Conservation (phyloP, 352 stramenopile genomes). For the Globisporangium takayamanum region DNA sequence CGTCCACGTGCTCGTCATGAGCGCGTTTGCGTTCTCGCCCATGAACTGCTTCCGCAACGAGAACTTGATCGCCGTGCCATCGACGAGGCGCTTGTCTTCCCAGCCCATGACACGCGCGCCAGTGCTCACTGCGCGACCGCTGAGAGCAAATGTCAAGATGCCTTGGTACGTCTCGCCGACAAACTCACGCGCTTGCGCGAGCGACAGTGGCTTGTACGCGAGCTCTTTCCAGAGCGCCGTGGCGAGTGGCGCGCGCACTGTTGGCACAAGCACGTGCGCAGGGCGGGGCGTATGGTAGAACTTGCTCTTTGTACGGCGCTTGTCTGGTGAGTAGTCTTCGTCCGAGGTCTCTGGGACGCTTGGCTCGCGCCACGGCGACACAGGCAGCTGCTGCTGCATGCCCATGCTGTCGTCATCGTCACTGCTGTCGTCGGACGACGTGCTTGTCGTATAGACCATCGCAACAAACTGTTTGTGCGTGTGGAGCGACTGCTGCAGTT, state of each 20-base stretch:
- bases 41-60: slow-evolving; percentile 56
- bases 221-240: slow-evolving; percentile 6
- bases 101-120: slow-evolving; percentile 53
- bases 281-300: slow-evolving; percentile 31
- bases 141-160: slow-evolving; percentile 51
- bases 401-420: slow-evolving; percentile 15
- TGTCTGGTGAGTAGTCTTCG: slow-evolving; percentile 33
- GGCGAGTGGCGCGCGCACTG: background rate
- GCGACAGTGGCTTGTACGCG: slow-evolving; percentile 16
- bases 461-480: slow-evolving; percentile 36
- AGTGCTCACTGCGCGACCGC: slow-evolving; percentile 35
- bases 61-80: slow-evolving; percentile 52
- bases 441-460: slow-evolving; percentile 23
- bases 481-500: slow-evolving; percentile 34
- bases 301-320: slow-evolving; percentile 11
- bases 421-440: slow-evolving; percentile 8
- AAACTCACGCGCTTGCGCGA: slow-evolving; percentile 13
- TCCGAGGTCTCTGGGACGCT: slow-evolving; percentile 16
- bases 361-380: slow-evolving; percentile 9
- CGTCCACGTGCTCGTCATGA: slow-evolving; percentile 63
- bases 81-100: slow-evolving; percentile 55
- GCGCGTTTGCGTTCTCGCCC: slow-evolving; percentile 24
- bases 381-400: background rate
- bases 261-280: slow-evolving; percentile 16
- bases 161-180: slow-evolving; percentile 39